Evolutionary conservation across 495 filamentous ascomycete species (phyloP).

Genomic region (Trichocladium antarcticum): DNA sequence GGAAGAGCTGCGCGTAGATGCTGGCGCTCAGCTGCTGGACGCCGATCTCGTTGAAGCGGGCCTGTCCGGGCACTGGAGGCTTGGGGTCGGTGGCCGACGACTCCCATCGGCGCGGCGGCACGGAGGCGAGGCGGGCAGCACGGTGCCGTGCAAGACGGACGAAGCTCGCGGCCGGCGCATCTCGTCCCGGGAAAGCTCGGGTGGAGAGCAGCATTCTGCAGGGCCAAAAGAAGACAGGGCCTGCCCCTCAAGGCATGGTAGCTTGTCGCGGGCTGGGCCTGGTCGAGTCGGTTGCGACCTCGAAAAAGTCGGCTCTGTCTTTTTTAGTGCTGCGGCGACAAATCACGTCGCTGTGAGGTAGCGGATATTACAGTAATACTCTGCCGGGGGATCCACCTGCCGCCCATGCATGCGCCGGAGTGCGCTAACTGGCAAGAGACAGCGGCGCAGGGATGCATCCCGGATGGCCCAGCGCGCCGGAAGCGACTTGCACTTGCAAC

Average conservation of each 20-base stretch:
- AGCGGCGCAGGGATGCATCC: too few species aligned
- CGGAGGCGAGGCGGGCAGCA: slow-evolving; percentile 13
- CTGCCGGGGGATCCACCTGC: too few species aligned
- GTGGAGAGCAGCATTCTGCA: slow-evolving; percentile 32
- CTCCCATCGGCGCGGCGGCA: slow-evolving; percentile 28
- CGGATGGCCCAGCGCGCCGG: too few species aligned
- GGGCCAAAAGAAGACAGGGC: not conserved
- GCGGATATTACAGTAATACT: too few species aligned
- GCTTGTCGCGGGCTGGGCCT: not conserved
- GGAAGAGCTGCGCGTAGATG: slow-evolving; percentile 76
- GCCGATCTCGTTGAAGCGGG: slow-evolving; percentile 81
- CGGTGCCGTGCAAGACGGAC: slow-evolving; percentile 31
- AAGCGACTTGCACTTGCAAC: too few species aligned
- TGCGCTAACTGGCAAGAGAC: too few species aligned
- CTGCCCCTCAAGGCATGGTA: slow-evolving; percentile 20
- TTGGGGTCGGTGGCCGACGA: slow-evolving; percentile 20
- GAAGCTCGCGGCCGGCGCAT: slow-evolving; percentile 27
- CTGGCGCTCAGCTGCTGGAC: slow-evolving; percentile 82
- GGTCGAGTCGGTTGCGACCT: not conserved
- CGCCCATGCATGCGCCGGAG: too few species aligned
- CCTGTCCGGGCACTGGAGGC: slow-evolving; percentile 42
- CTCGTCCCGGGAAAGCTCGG: slow-evolving; percentile 27
- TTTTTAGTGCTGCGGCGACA: not conserved
- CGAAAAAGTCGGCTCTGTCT: too few species aligned
- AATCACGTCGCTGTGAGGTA: not conserved